phyloP scores from a whole-genome alignment of 2,329 filamentous ascomycete genomes.

The Ophiocordyceps polyrhachis-furcata region DNA sequence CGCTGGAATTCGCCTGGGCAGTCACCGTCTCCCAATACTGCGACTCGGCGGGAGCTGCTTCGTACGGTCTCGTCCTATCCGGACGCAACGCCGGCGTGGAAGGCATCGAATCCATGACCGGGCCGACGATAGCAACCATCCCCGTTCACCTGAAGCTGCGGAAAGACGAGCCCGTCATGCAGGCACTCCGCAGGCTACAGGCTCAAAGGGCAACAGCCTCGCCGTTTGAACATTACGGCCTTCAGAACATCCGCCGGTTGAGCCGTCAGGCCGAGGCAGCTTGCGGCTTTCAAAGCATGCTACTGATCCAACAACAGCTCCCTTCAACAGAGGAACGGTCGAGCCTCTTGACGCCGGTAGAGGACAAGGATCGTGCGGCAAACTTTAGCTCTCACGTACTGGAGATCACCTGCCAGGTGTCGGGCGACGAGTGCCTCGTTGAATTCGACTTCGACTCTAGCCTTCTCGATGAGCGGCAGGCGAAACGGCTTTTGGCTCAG shows the following conservation, averaged over 20 bases:
- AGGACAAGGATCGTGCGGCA: background rate
- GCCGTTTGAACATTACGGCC: conserved; percentile 31
- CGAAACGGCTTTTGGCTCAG: background rate
- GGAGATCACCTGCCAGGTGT: conserved; percentile 1
- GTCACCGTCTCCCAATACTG: background rate
- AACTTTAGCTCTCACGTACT: conserved; percentile 2
- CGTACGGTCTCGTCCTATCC: conserved; percentile 1
- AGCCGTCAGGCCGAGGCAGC: conserved; percentile 31
- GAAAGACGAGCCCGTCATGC: background rate
- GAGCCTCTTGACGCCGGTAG: background rate
- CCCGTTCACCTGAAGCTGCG: background rate
- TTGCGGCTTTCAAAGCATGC: conserved; percentile 25
- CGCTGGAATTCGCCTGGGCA: conserved; percentile 1
- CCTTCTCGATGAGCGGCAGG: background rate
- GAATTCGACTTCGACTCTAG: conserved; percentile 1
- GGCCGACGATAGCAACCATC: conserved; percentile 2
- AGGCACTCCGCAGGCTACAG: background rate
- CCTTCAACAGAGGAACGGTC: background rate
- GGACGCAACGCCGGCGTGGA: conserved; percentile 1
- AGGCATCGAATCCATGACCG: conserved; percentile 1
- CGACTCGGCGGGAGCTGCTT: background rate
- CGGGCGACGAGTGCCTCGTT: background rate
- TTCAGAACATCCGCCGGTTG: conserved; percentile 34
- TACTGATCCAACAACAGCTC: conserved; percentile 1
- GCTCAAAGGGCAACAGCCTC: background rate